Evolutionary conservation across 352 stramenopile genomes (phyloP).

Genomic region (Blastocystis sp.): DNA sequence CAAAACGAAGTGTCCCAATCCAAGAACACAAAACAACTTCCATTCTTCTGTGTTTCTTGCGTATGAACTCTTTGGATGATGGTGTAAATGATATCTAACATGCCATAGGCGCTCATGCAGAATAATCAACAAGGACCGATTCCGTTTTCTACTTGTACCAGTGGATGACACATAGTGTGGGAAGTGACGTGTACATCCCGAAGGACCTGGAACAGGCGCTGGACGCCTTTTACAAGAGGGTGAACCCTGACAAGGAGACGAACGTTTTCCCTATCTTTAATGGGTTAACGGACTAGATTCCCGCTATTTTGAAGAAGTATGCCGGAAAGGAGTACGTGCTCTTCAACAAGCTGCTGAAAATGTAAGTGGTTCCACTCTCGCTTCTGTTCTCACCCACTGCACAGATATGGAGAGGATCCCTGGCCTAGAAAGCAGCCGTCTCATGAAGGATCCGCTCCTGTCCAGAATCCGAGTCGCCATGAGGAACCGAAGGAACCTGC

Average conservation of each 20-base stretch:
- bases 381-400: neutral
- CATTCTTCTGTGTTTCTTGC: too few relatives aligned
- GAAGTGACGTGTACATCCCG: conserved; percentile 33
- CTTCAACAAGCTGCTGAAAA: conserved; percentile 35
- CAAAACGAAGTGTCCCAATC: too few relatives aligned
- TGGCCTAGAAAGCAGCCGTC: neutral
- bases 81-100: neutral
- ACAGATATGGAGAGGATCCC: conserved; percentile 50
- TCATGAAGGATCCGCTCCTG: neutral
- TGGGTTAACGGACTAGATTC: neutral
- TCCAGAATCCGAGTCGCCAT: neutral
- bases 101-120: neutral
- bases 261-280: neutral
- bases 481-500: conserved; percentile 1
- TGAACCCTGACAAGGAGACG: conserved; percentile 41
- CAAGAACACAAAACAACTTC: too few relatives aligned
- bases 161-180: neutral
- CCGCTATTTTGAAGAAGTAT: conserved; percentile 16
- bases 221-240: conserved; percentile 24
- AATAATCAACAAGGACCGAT: neutral
- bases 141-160: neutral
- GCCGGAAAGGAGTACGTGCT: conserved; percentile 4
- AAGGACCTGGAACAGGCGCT: conserved; percentile 45
- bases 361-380: neutral
- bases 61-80: too few relatives aligned